A percentile compares a stretch with the other conserved stretches of the same genome.
Evolutionary conservation across 169 alveolate genomes (phyloP).

Genomic region (Theileria parva): DNA sequence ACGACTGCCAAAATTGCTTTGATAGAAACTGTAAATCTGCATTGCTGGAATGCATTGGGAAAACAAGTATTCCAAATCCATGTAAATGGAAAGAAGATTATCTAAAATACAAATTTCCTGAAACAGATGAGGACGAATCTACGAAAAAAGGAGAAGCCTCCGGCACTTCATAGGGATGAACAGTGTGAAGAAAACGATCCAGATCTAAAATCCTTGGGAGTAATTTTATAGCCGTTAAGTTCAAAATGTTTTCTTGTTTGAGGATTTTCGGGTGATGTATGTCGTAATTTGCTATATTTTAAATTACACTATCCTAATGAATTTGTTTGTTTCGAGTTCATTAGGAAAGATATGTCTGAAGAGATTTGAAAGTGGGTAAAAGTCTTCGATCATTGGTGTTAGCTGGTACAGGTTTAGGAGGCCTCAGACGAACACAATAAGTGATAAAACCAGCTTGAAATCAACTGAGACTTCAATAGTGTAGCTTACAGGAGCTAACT

Average conservation of each 20-base stretch:
- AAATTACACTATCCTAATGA: too few relatives aligned
- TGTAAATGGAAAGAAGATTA: constrained; percentile 3
- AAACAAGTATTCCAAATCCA: not conserved
- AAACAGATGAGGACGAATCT: not conserved
- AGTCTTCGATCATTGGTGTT: constrained; percentile 42
- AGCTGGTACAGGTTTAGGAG: constrained; percentile 39
- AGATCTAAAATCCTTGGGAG: too few relatives aligned
- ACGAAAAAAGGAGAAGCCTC: not conserved
- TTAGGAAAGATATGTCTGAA: too few relatives aligned
- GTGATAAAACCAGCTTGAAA: constrained; percentile 37
- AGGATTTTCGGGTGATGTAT: too few relatives aligned
- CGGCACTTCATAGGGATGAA: not conserved
- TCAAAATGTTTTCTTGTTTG: too few relatives aligned
- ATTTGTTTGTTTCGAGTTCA: too few relatives aligned
- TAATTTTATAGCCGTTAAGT: too few relatives aligned
- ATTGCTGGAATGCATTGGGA: constrained; percentile 40
- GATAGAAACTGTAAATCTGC: constrained; percentile 24
- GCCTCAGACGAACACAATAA: constrained; percentile 16
- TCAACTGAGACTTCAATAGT: not conserved
- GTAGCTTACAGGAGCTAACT: constrained; percentile 23
- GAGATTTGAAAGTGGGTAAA: not conserved
- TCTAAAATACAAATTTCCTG: constrained; percentile 3
- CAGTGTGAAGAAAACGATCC: too few relatives aligned
- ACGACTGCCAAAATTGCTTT: constrained; percentile 29
- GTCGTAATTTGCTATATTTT: too few relatives aligned